phyloP scores from a whole-genome alignment of 176 grass and related monocot species.

The Neostapfia colusana region DNA sequence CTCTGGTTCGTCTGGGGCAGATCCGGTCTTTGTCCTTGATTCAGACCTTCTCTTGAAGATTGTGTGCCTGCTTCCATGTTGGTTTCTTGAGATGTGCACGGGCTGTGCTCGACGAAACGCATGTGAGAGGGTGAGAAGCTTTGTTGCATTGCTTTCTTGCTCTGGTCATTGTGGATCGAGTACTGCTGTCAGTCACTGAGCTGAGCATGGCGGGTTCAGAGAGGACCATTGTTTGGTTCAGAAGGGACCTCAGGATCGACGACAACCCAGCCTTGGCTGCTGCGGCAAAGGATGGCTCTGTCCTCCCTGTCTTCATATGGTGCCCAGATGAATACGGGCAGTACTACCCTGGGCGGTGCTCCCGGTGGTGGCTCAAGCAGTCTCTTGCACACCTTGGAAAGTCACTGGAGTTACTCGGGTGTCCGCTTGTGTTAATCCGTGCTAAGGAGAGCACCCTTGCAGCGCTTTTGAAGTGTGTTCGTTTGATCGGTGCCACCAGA shows the following conservation, averaged over 20 bases:
- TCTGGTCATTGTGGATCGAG: conserved; percentile 28
- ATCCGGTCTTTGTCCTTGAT: conserved; percentile 27
- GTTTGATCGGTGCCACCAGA: conserved; percentile 56
- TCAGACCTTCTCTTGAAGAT: background rate
- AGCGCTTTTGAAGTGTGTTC: conserved; percentile 63
- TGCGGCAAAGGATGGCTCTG: conserved; percentile 51
- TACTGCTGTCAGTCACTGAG: background rate
- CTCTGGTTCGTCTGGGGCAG: background rate
- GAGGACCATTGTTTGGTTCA: conserved; percentile 88
- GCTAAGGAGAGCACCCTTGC: conserved; percentile 58
- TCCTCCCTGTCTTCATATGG: conserved; percentile 90
- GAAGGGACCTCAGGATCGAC: conserved; percentile 91
- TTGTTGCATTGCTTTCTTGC: background rate
- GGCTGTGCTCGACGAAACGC: conserved; percentile 18
- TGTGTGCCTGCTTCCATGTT: background rate
- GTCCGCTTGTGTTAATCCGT: conserved; percentile 65
- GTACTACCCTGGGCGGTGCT: conserved; percentile 77
- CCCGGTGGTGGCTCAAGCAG: conserved; percentile 95
- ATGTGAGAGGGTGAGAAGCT: conserved; percentile 7
- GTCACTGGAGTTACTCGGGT: conserved; percentile 66
- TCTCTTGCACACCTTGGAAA: conserved; percentile 65
- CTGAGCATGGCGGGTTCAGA: conserved; percentile 44
- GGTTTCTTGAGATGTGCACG: conserved; percentile 13
- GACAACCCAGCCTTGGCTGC: conserved; percentile 80
- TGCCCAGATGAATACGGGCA: conserved; percentile 68